Evolutionary conservation across 2,329 filamentous ascomycete genomes (phyloP).

Genomic region (Botrytis aclada): DNA sequence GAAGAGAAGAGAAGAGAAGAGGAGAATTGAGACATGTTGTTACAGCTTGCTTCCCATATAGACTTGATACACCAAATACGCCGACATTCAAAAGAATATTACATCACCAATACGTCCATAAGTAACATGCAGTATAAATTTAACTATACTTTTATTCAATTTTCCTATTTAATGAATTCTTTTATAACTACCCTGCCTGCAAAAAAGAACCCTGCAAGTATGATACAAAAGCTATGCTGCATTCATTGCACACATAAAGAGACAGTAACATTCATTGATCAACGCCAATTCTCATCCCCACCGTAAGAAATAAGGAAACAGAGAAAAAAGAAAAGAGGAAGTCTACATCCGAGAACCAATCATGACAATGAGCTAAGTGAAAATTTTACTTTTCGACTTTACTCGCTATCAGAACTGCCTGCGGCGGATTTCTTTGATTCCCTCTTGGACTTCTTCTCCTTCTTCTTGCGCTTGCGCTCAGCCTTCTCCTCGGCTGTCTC

Average conservation of each 20-base stretch:
- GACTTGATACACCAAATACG: not conserved
- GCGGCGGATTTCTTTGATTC: slow-evolving; percentile 47
- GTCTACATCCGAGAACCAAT: not conserved
- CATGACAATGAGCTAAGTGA: not conserved
- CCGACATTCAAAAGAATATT: not conserved
- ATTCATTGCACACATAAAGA: slow-evolving; percentile 9
- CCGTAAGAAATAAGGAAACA: slow-evolving; percentile 6
- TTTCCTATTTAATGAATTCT: slow-evolving; percentile 3
- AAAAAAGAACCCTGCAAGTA: slow-evolving; percentile 14
- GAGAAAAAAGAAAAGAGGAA: slow-evolving; percentile 5
- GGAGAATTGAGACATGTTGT: too few species aligned
- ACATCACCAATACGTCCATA: not conserved
- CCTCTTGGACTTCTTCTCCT: slow-evolving; percentile 52
- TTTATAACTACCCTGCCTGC: slow-evolving; percentile 12
- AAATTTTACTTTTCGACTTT: slow-evolving; percentile 21
- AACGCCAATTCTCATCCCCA: slow-evolving; percentile 15
- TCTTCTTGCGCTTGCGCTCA: slow-evolving; percentile 49
- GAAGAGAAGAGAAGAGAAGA: too few species aligned
- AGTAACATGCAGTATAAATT: not conserved
- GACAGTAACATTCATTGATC: slow-evolving; percentile 8
- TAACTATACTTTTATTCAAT: not conserved
- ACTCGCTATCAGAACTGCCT: slow-evolving; percentile 48
- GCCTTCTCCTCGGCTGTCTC: slow-evolving; percentile 66
- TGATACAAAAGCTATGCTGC: slow-evolving; percentile 16
- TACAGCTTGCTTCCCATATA: not conserved